phyloP scores from a whole-genome alignment of 1,139 yeast species.

The Suhomyces panamericanus region DNA sequence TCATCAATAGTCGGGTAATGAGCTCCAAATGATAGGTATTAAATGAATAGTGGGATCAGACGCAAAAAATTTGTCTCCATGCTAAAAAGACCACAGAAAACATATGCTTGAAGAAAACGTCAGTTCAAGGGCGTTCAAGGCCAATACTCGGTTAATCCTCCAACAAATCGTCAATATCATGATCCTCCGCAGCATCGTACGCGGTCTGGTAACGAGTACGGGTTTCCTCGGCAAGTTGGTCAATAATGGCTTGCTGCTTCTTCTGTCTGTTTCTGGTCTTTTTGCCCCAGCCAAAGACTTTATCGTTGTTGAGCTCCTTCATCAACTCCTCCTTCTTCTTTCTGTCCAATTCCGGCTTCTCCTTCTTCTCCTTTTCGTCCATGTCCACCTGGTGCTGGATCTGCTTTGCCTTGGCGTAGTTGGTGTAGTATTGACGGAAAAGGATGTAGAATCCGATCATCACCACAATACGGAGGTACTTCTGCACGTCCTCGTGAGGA shows the following conservation, averaged over 20 bases:
- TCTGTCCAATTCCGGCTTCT: conserved; percentile 33
- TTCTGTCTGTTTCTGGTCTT: conserved; percentile 60
- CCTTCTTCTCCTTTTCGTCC: conserved; percentile 47
- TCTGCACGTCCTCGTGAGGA: conserved; percentile 34
- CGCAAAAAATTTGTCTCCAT: background rate
- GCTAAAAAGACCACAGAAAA: background rate
- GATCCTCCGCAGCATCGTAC: conserved; percentile 62
- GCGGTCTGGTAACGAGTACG: conserved; percentile 44
- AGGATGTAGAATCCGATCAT: conserved; percentile 39
- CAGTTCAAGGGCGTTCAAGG: too few species aligned
- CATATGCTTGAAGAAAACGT: background rate
- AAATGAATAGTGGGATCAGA: too few species aligned
- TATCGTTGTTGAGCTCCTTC: conserved; percentile 38
- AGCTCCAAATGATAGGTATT: too few species aligned
- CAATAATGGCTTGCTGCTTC: conserved; percentile 53
- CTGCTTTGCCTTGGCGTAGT: conserved; percentile 52
- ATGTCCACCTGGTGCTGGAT: conserved; percentile 49
- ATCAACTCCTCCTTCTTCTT: conserved; percentile 31
- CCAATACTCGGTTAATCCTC: conserved; percentile 49
- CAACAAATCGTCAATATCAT: conserved; percentile 63
- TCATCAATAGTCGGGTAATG: too few species aligned
- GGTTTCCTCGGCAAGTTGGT: conserved; percentile 45
- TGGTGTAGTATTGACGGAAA: conserved; percentile 38
- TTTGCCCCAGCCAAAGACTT: conserved; percentile 78
- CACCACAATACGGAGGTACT: conserved; percentile 41